Evolutionary conservation across 768 basidiomycete species (phyloP).

Genomic region (Tylopilus rubrobrunneus): DNA sequence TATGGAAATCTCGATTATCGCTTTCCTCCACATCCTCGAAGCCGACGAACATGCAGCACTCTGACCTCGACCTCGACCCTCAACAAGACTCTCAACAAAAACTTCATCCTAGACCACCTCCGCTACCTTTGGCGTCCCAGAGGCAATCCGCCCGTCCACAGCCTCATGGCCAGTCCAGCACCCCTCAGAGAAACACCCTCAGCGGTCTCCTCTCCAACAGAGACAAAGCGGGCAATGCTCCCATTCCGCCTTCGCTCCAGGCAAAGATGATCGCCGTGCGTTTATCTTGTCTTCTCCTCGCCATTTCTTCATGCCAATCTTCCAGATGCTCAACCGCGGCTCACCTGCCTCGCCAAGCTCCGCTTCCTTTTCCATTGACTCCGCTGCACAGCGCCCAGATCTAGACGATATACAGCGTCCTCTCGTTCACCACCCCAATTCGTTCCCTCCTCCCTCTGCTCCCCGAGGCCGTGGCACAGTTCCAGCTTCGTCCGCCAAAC

Average conservation of each 20-base stretch:
- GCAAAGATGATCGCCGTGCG: conserved; percentile 91
- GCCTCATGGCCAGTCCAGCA: conserved; percentile 6
- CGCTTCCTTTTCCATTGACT: conserved; percentile 35
- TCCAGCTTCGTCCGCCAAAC: conserved; percentile 37
- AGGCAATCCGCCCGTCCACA: conserved; percentile 17
- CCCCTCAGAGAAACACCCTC: conserved; percentile 26
- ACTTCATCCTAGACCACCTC: neutral
- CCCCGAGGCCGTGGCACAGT: conserved; percentile 29
- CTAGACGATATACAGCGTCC: conserved; percentile 28
- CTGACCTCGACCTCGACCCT: conserved; percentile 14
- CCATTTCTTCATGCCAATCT: conserved; percentile 15
- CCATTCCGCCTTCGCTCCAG: conserved; percentile 85
- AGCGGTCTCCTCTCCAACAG: conserved; percentile 44
- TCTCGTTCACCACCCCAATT: conserved; percentile 31
- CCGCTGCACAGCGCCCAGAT: conserved; percentile 36
- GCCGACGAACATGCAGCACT: conserved; percentile 21
- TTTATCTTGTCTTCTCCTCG: conserved; percentile 3
- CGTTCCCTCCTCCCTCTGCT: conserved; percentile 32
- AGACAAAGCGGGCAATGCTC: conserved; percentile 45
- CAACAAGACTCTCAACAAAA: neutral
- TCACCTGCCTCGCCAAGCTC: conserved; percentile 23
- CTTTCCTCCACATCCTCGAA: conserved; percentile 17
- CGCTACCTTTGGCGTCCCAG: conserved; percentile 1
- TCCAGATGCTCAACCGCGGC: conserved; percentile 47
- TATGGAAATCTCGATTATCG: conserved; percentile 36